A percentile compares a stretch with the other conserved stretches of the same genome.
phyloP scores from a whole-genome alignment of 2,329 filamentous ascomycete genomes.

The Huntiella bhutanensis region DNA sequence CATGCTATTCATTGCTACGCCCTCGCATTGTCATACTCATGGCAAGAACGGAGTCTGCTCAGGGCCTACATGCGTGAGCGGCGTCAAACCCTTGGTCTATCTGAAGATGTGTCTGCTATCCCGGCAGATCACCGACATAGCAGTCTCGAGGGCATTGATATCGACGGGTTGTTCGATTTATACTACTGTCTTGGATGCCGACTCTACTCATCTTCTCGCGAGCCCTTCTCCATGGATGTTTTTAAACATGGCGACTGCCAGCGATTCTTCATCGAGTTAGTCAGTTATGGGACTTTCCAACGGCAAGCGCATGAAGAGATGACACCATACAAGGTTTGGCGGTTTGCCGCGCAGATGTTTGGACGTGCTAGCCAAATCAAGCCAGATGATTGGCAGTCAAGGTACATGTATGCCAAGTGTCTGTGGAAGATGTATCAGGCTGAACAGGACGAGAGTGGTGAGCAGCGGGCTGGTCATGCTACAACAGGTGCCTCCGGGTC shows the following conservation, averaged over 20 bases:
- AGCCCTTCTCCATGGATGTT: constrained; percentile 44
- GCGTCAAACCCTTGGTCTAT: not conserved
- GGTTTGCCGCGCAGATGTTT: constrained; percentile 37
- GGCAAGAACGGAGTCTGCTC: constrained; percentile 16
- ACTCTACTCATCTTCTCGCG: constrained; percentile 41
- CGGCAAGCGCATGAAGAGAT: constrained; percentile 35
- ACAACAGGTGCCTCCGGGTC: not conserved
- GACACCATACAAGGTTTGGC: constrained; percentile 42
- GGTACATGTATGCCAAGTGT: constrained; percentile 43
- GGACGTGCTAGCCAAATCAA: constrained; percentile 34
- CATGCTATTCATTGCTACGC: constrained; percentile 67
- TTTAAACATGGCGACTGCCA: constrained; percentile 38
- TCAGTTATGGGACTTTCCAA: constrained; percentile 31
- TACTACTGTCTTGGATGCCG: constrained; percentile 43
- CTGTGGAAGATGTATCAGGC: constrained; percentile 45
- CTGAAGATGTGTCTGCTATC: not conserved
- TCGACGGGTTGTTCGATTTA: constrained; percentile 28
- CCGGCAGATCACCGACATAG: not conserved
- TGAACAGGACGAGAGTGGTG: constrained; percentile 11
- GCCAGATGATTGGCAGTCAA: constrained; percentile 39
- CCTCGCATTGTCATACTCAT: constrained; percentile 37
- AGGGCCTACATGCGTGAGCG: constrained; percentile 4
- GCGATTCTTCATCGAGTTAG: constrained; percentile 34
- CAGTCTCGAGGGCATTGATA: constrained; percentile 6
- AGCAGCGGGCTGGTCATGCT: constrained; percentile 4